Percentiles rank a stretch among this genome's conserved stretches.
Evolutionary conservation across 257 asterid species (phyloP).

Genomic region (Nicotiana sylvestris): DNA sequence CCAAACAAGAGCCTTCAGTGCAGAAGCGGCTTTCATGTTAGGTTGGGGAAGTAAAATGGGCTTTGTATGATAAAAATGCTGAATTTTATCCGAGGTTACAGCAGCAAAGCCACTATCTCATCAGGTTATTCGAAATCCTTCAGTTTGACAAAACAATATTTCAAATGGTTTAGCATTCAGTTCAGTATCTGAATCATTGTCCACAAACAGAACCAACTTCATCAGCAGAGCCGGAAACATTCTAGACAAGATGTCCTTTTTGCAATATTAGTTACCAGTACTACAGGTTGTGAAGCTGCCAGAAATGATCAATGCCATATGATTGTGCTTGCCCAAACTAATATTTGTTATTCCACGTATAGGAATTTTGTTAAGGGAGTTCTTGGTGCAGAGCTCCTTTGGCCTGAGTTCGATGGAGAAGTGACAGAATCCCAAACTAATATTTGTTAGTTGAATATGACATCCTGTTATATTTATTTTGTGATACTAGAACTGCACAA

Average conservation of each 20-base stretch:
- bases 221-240: conserved; percentile 24
- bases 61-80: conserved; percentile 38
- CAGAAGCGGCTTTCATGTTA: conserved; percentile 78
- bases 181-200: conserved; percentile 26
- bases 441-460: not conserved
- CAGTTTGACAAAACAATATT: conserved; percentile 25
- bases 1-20: conserved; percentile 80
- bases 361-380: not conserved
- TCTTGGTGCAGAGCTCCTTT: not conserved
- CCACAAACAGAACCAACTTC: conserved; percentile 29
- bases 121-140: conserved; percentile 24
- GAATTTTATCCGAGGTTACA: conserved; percentile 27
- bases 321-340: not conserved
- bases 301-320: no score
- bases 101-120: conserved; percentile 36
- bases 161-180: conserved; percentile 29
- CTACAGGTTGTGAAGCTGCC: conserved; percentile 21
- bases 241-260: conserved; percentile 55
- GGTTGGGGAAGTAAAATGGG: conserved; percentile 64
- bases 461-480: not conserved
- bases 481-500: not conserved
- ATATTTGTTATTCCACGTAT: conserved; percentile 7
- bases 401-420: not conserved
- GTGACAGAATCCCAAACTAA: not conserved
- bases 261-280: conserved; percentile 37